Percentiles rank a stretch among this genome's conserved stretches.
Evolutionary conservation across 2,329 filamentous ascomycete genomes (phyloP).

Genomic region (Fusarium kyushuense): DNA sequence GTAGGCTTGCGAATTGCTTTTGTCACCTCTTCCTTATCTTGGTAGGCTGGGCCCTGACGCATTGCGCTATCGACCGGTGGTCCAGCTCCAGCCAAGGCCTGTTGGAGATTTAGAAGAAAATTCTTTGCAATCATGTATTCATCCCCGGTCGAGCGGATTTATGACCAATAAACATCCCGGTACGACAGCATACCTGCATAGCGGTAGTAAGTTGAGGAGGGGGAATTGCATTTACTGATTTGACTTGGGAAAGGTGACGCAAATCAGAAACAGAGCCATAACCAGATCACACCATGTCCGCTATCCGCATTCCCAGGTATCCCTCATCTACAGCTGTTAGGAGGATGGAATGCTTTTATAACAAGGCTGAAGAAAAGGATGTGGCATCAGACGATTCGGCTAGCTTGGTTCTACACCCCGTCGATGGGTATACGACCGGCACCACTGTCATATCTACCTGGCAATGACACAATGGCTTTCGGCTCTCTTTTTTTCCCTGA

Average conservation of each 20-base stretch:
- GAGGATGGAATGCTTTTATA: conserved; percentile 37
- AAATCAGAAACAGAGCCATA: conserved; percentile 31
- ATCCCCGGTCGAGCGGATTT: conserved; percentile 13
- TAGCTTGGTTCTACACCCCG: conserved; percentile 38
- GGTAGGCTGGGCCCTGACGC: conserved; percentile 20
- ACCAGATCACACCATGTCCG: conserved; percentile 7
- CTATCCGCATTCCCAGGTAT: conserved; percentile 16
- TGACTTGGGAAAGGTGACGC: conserved; percentile 19
- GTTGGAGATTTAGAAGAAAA: conserved; percentile 19
- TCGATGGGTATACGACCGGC: conserved; percentile 36
- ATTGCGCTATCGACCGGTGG: conserved; percentile 30
- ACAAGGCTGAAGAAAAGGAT: conserved; percentile 43
- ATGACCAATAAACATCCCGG: conserved; percentile 21
- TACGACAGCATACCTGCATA: neutral
- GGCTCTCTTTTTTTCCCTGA: conserved; percentile 15
- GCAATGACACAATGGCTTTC: conserved; percentile 43
- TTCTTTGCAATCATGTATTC: conserved; percentile 28
- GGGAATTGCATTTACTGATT: conserved; percentile 18
- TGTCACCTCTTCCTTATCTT: conserved; percentile 34
- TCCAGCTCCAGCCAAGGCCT: conserved; percentile 13
- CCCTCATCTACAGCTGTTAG: conserved; percentile 21
- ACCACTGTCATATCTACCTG: conserved; percentile 45
- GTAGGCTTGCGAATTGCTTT: conserved; percentile 27
- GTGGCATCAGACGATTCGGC: conserved; percentile 42
- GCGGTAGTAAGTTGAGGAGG: conserved; percentile 6